Base-by-base conservation (phyloP, 208 protist genomes). In the Hexamita inflata region DNA sequence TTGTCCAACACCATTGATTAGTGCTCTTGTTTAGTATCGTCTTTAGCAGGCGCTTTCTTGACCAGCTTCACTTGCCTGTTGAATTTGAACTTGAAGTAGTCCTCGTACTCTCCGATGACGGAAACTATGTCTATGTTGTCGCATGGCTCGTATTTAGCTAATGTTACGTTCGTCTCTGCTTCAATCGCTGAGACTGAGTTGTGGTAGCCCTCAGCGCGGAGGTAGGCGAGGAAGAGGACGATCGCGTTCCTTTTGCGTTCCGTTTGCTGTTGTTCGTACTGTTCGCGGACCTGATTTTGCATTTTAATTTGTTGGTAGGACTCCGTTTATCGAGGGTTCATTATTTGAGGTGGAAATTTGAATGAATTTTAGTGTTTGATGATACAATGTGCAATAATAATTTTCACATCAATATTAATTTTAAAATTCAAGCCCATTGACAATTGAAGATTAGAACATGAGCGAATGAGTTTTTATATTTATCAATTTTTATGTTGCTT, bases 51-150 rank as follows among this genome's bases (percentile, higher is more conserved):
- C n/a, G 35, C 9, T 38, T 70, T 70, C 38, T 49, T 40, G 15
- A 70, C 64, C 7, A 70, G 11, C 38, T 38, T 70, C 11, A 45
- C 64, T n/a, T 13, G 30, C n/a, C 42, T 70, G 42, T 70, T 38
- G n/a, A 49, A 70, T 45, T 70, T 70, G n/a, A 49, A 70, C 30
- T n/a, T 9, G n/a, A 45, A 70, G 35, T 70, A 70, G 4, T 70
- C 64, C n/a, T 70, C 30, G 38, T 32, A 70, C 9, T 70, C 38
- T 19, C 9, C 30, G 11, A 70, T 38, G 15, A 70, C 35, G 35
- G 11, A 24, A 11, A 70, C 11, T 32, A 70, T 29, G n/a, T 70
- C 64, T 2, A 70, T 45, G 42, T 70, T 70, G n/a, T 70, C 64
- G 42, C 64, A 70, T 15, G 42, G 19, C n/a, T 7, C 30, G 42